phyloP scores from a whole-genome alignment of 1,139 yeast genomes.

The Pneumocystis wakefieldiae region DNA sequence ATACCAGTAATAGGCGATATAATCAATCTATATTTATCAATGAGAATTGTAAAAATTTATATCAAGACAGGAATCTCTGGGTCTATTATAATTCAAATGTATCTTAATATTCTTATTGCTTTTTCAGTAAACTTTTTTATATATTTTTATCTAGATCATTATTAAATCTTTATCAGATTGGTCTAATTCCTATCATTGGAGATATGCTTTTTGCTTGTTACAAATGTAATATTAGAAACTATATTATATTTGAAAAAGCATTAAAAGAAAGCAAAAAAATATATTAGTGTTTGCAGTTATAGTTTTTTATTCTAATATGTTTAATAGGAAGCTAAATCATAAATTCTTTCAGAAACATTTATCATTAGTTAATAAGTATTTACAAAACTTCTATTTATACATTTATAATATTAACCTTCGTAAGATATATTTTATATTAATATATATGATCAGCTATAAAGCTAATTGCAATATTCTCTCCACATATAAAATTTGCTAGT shows the following conservation, averaged over 20 bases:
- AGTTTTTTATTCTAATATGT: neutral
- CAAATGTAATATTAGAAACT: conserved; percentile 62
- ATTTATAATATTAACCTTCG: neutral
- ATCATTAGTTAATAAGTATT: neutral
- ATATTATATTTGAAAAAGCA: conserved; percentile 39
- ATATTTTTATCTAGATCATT: neutral
- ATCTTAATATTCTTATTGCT: conserved; percentile 51
- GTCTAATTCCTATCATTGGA: conserved; percentile 53
- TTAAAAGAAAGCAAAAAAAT: neutral
- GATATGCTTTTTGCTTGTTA: conserved; percentile 41
- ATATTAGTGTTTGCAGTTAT: neutral
- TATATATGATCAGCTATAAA: neutral
- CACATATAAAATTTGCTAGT: neutral
- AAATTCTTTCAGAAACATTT: neutral
- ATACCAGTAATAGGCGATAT: conserved; percentile 52
- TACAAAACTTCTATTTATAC: neutral
- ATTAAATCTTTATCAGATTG: conserved; percentile 25
- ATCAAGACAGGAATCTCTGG: conserved; percentile 41
- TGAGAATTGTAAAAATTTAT: conserved; percentile 37
- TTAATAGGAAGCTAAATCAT: neutral
- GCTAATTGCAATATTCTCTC: neutral
- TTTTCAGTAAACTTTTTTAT: conserved; percentile 53
- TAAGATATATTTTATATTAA: neutral
- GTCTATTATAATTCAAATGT: conserved; percentile 36
- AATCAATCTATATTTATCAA: conserved; percentile 37